phyloP scores from a whole-genome alignment of 768 basidiomycete genomes.

The Pholiota molesta region DNA sequence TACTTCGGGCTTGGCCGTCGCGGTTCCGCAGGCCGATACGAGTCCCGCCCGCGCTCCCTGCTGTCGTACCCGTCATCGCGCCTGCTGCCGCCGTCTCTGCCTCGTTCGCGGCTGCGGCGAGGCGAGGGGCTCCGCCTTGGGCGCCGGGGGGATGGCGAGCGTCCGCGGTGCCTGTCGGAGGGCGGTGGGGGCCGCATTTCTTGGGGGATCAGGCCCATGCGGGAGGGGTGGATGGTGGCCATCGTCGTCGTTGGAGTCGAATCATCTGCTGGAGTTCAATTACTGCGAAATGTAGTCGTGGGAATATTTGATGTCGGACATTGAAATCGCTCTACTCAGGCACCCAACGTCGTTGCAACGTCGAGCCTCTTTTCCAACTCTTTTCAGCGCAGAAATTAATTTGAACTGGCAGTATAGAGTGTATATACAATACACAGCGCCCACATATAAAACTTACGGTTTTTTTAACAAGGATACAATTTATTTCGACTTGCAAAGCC shows the following conservation, averaged over 20 bases:
- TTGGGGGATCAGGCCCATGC: slow-evolving; percentile 66
- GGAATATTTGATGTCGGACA: neutral
- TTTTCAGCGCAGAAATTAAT: no score
- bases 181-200: slow-evolving; percentile 28
- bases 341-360: no score
- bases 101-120: slow-evolving; percentile 32
- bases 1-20: slow-evolving; percentile 60
- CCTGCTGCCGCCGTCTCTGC: slow-evolving; percentile 29
- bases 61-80: slow-evolving; percentile 21
- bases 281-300: neutral
- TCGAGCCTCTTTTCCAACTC: no score
- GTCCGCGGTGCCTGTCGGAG: slow-evolving; percentile 29
- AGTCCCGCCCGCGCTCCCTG: slow-evolving; percentile 21
- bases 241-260: slow-evolving; percentile 37
- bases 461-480: no score
- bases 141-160: slow-evolving; percentile 49
- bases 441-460: no score
- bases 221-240: slow-evolving; percentile 78
- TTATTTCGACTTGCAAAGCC: no score
- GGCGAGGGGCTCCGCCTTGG: slow-evolving; percentile 35
- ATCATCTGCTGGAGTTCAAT: neutral
- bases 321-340: neutral
- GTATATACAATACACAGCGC: no score
- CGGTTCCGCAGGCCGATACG: slow-evolving; percentile 21
- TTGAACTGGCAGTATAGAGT: no score